Conservation (phyloP, 208 protist species). For the Tritrichomonas musculus region DNA sequence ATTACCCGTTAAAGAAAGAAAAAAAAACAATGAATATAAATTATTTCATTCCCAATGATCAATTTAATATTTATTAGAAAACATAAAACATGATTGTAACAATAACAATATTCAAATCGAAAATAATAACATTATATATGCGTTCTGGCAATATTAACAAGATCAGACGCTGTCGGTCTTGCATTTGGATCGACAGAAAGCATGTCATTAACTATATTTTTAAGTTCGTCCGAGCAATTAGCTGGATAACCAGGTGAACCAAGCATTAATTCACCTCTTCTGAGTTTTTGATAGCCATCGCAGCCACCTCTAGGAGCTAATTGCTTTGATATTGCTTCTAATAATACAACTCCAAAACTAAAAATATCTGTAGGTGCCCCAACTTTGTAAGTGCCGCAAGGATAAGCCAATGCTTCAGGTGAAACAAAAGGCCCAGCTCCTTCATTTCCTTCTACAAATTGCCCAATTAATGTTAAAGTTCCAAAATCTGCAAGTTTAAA, state of each 20-base stretch:
- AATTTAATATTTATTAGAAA: too few species aligned
- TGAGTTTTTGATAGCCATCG: neutral
- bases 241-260: neutral
- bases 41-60: too few species aligned
- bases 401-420: neutral
- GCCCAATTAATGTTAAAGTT: neutral
- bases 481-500: slow-evolving; percentile 29
- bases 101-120: too few species aligned
- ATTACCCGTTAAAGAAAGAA: too few species aligned
- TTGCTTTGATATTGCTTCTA: neutral
- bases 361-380: neutral
- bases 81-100: too few species aligned
- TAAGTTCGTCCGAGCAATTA: neutral
- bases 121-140: too few species aligned
- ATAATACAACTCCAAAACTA: neutral
- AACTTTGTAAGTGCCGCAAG: neutral
- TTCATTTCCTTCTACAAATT: neutral
- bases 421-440: slow-evolving; percentile 10
- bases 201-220: neutral
- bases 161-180: neutral
- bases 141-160: neutral
- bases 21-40: too few species aligned
- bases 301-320: neutral
- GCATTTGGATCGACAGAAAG: neutral
- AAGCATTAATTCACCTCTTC: neutral